These are phyloP conservation scores for Auricularia sp. DNA, from an alignment of 768 basidiomycete genomes.

Conservation along the genomic window DNA sequence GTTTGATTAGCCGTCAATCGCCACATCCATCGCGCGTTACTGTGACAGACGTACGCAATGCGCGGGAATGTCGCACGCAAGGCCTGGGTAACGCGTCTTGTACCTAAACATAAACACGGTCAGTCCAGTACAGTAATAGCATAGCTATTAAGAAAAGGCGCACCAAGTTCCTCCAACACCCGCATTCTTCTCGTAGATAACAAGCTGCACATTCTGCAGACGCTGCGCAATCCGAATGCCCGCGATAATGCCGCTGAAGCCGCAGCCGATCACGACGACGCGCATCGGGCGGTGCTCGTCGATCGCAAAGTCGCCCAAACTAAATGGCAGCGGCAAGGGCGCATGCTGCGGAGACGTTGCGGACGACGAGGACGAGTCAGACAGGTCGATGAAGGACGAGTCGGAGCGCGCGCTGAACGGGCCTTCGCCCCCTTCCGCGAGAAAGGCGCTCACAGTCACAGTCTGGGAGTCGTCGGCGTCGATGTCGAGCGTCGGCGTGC, in stretches of 20 bases:
- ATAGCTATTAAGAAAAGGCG: conserved; percentile 1
- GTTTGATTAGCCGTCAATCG: too few relatives aligned
- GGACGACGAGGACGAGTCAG: too few relatives aligned
- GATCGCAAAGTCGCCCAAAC: conserved; percentile 36
- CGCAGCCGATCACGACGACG: conserved; percentile 48
- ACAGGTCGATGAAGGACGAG: too few relatives aligned
- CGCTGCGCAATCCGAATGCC: conserved; percentile 47
- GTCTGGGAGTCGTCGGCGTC: too few relatives aligned
- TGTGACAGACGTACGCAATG: conserved; percentile 32
- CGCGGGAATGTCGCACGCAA: conserved; percentile 55
- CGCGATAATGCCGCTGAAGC: conserved; percentile 50
- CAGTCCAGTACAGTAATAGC: conserved; percentile 6
- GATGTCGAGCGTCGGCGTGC: too few relatives aligned
- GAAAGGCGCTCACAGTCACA: too few relatives aligned
- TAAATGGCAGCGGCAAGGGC: conserved; percentile 7
- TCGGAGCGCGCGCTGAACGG: too few relatives aligned
- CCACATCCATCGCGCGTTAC: too few relatives aligned
- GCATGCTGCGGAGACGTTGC: too few relatives aligned
- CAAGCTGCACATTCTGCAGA: conserved; percentile 43
- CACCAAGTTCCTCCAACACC: conserved; percentile 55
- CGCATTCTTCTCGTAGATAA: conserved; percentile 50
- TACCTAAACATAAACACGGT: conserved; percentile 13
- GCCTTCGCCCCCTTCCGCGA: too few relatives aligned
- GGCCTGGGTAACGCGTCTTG: conserved; percentile 45
- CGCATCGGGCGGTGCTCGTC: conserved; percentile 46